Evolutionary conservation across 2,329 filamentous ascomycete genomes (phyloP).

Genomic region (Fusarium humuli): DNA sequence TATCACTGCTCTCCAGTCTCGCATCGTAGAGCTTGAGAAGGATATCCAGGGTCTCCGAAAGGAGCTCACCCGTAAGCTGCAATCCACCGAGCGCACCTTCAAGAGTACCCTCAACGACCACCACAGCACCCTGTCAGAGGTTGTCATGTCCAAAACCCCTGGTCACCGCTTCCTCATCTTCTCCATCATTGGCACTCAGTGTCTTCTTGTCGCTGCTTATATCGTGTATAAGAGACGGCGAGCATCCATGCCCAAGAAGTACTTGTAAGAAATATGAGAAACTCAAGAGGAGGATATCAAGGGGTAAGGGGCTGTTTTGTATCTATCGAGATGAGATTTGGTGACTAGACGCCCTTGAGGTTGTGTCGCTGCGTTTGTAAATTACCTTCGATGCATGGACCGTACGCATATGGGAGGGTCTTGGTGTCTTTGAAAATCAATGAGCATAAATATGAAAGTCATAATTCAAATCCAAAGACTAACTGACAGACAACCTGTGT

Average conservation of each 20-base stretch:
- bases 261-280: constrained; percentile 65
- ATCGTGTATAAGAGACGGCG: constrained; percentile 83
- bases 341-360: constrained; percentile 21
- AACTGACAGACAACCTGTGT: not conserved
- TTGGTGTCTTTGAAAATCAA: constrained; percentile 34
- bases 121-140: constrained; percentile 61
- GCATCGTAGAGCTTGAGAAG: constrained; percentile 65
- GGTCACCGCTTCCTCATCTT: constrained; percentile 70
- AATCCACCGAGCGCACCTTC: constrained; percentile 64
- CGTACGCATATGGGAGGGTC: constrained; percentile 34
- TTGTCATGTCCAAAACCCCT: constrained; percentile 61
- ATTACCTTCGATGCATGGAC: constrained; percentile 38
- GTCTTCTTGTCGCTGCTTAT: constrained; percentile 76
- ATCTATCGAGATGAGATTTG: constrained; percentile 28
- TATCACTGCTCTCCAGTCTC: constrained; percentile 57
- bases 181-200: constrained; percentile 79
- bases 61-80: constrained; percentile 59
- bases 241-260: constrained; percentile 88
- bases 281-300: constrained; percentile 12
- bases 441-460: constrained; percentile 36
- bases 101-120: constrained; percentile 65
- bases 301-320: constrained; percentile 2
- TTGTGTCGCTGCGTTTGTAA: constrained; percentile 33
- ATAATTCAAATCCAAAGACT: constrained; percentile 6
- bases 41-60: constrained; percentile 70